Base-by-base conservation (phyloP, 1,284 basidiomycete species). In the Puccinia hordei region DNA sequence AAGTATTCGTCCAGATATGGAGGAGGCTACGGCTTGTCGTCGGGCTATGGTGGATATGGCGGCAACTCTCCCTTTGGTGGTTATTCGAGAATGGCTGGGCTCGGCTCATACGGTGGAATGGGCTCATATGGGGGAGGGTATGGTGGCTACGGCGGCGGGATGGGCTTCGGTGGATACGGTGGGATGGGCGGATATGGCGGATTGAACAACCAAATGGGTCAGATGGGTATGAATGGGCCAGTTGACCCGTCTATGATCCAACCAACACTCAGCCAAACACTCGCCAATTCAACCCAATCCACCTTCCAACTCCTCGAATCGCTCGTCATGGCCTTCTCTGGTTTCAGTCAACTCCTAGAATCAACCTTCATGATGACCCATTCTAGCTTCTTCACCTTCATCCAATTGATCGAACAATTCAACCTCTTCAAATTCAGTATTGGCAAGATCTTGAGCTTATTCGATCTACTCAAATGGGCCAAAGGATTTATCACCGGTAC, bases 351-450 rank as follows among this genome's bases (percentile, higher is more conserved):
- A 86, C 96, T 99, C 90, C 91, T 99, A 83, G 96, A 99, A 86
- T 92, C 90, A 59, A 99, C 97, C 3, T 99, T 98, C 87, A 94
- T 98, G 92, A 97, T 97, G 3, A 99, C 97, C 0, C 97, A 99
- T 87, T 95, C 93, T 4, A 92, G 91, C 61, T 99, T 99, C 88
- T 99, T 98, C 86, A 96, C 96, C 81, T 98, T 99, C 93, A 94
- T 98, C 78, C 94, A 95, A 82, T 95, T 99, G 38, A 90, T 95
- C 55, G 96, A 99, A 85, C 97, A 99, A 86, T 92, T 99, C 84
- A 91, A 91, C 10, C 92, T 93, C 83, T 89, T 98, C 63, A 90
- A 95, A 74, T 93, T 95, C 83, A 95, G 95, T 38, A 89, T 99
- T 17, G 95, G 95, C 49, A 94, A 95, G 85, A 94, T 99, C 0